Evolutionary conservation across 495 filamentous ascomycete species (phyloP).

Genomic region (Penicillium ochrochloron): DNA sequence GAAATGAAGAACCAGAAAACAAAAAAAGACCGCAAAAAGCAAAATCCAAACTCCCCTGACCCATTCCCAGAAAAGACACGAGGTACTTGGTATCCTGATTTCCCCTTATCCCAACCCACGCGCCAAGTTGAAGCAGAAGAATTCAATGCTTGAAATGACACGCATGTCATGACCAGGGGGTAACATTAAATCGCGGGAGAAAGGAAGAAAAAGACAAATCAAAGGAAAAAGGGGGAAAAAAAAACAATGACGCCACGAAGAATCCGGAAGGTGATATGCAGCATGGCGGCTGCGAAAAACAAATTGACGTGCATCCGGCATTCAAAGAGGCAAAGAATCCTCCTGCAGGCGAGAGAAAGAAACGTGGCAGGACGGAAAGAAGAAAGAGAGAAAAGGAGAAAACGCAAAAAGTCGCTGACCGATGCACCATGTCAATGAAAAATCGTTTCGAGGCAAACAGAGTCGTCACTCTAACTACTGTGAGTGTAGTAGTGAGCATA

Average conservation of each 20-base stretch:
- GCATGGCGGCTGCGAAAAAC: not conserved
- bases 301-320: conserved; percentile 6
- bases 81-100: conserved; percentile 24
- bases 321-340: conserved; percentile 9
- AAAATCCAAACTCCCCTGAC: conserved; percentile 3
- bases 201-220: conserved; percentile 13
- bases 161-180: conserved; percentile 14
- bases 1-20: conserved; percentile 11
- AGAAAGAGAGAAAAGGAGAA: conserved; percentile 2
- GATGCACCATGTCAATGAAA: conserved; percentile 12
- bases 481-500: not conserved
- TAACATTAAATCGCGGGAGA: conserved; percentile 23
- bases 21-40: conserved; percentile 19
- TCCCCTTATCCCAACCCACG: conserved; percentile 16
- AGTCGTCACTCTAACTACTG: conserved; percentile 1
- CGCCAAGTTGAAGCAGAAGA: conserved; percentile 11
- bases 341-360: conserved; percentile 7
- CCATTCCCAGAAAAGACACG: conserved; percentile 16
- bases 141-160: conserved; percentile 17
- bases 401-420: conserved; percentile 7
- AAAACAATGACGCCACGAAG: not conserved
- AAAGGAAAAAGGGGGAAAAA: not conserved
- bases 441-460: not conserved
- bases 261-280: not conserved
- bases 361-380: conserved; percentile 1